Evolutionary conservation across 73 alveolate genomes (phyloP), one percentile per base, ranked within the genome.

Genomic region (Symbiodinium natans): DNA sequence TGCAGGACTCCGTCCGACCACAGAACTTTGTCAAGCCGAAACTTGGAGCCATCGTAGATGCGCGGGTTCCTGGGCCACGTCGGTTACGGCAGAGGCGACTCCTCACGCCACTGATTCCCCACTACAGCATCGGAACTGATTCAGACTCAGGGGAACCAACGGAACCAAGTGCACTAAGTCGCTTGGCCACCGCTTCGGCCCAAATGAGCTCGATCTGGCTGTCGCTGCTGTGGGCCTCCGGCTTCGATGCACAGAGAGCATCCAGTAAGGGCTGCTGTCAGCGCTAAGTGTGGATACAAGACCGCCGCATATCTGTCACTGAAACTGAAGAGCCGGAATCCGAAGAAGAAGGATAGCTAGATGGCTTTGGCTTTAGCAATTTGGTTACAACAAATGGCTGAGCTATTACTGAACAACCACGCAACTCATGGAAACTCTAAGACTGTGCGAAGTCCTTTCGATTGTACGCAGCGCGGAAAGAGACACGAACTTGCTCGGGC

Each of bases 41-140:
- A 89, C 36, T 89, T 89, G n/a, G 95, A 89, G 75, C 95, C 95
- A 17, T 89, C 74, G 74, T 63, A 89, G 86, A 89, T 82, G 8
- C 95, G 95, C 7, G 95, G 86, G 31, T 89, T 89, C 95, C 95
- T 89, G 59, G 93, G 48, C n/a, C n/a, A 71, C 83, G 83, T 19
- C 11, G 83, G 40, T 38, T 8, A 19, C 83, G 83, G 38, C 41
- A 68, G 40, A 29, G 25, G 11, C 8, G 41, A 82, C 63, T 63
- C 39, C 23, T 0, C 77, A 15, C 43, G 93, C 3, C 29, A 31
- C 3, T 2, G 36, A 36, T 0, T 31, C 82, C 27, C 2, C 25
- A 21, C 82, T 1, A 46, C 36, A 1, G 2, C 19, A 38, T 3
- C 36, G 86, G 36, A 41, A 27, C 15, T 38, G 39, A 36, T 17